Conservation (phyloP, 352 stramenopile species). For the Peronospora destructor region DNA sequence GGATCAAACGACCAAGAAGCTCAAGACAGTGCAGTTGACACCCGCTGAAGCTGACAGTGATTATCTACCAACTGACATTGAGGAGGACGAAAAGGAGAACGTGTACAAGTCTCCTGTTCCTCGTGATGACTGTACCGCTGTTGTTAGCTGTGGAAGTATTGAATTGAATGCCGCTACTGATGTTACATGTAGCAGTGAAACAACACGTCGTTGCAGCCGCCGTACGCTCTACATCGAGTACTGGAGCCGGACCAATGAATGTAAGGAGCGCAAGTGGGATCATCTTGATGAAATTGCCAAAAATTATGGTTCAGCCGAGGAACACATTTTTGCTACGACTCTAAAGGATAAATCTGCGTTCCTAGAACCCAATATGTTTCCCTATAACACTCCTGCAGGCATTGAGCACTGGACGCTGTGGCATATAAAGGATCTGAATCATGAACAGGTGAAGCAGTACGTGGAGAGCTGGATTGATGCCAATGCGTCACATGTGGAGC, state of each 20-base stretch:
- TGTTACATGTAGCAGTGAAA: conserved; percentile 47
- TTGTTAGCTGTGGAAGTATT: conserved; percentile 24
- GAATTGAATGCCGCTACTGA: conserved; percentile 36
- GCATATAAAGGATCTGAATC: conserved; percentile 67
- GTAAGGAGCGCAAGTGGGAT: conserved; percentile 86
- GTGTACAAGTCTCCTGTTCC: conserved; percentile 6
- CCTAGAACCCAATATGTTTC: conserved; percentile 87
- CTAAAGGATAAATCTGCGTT: conserved; percentile 74
- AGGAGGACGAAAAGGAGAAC: conserved; percentile 21
- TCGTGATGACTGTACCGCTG: conserved; percentile 23
- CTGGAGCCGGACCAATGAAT: conserved; percentile 82
- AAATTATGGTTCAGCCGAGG: conserved; percentile 67
- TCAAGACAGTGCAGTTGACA: conserved; percentile 21
- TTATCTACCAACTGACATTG: conserved; percentile 34
- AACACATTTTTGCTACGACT: conserved; percentile 79
- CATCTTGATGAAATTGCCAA: conserved; percentile 77
- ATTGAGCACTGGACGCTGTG: conserved; percentile 87
- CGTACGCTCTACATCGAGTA: conserved; percentile 85
- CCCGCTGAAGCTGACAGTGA: conserved; percentile 33
- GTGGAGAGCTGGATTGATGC: conserved; percentile 85
- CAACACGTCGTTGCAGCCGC: conserved; percentile 31
- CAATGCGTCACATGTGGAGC: conserved; percentile 65
- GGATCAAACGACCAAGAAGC: conserved; percentile 26
- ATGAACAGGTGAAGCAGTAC: conserved; percentile 83
- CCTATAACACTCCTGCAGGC: conserved; percentile 80